A percentile compares a stretch with the other conserved stretches of the same genome.
Conservation (phyloP, 108 stramenopile genomes). For the Parietichytrium sp. region DNA sequence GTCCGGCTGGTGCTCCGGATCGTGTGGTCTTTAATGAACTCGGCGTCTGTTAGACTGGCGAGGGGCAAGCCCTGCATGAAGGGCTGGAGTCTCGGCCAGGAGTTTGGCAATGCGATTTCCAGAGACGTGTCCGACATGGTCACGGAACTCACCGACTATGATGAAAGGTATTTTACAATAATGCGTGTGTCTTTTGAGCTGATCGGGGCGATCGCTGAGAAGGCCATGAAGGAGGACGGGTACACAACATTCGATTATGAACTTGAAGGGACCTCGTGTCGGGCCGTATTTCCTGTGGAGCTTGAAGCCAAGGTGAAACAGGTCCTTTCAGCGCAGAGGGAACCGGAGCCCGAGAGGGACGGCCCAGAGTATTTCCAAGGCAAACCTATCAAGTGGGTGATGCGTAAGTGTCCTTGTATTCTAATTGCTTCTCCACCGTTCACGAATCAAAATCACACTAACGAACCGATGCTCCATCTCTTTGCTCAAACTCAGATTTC, state of each 20-base stretch:
- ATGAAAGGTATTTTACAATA: neutral
- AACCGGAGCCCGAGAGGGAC: neutral
- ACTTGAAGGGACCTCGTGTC: neutral
- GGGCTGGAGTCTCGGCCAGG: neutral
- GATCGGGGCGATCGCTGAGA: neutral
- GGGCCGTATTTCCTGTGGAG: neutral
- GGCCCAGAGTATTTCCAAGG: neutral
- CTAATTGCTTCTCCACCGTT: too few species aligned
- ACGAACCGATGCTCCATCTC: too few species aligned
- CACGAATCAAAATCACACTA: too few species aligned
- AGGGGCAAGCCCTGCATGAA: neutral
- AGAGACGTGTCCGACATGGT: neutral
- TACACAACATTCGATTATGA: conserved; percentile 10
- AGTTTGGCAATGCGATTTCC: neutral
- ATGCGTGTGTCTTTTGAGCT: conserved; percentile 32
- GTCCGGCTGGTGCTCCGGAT: neutral
- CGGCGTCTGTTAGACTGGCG: neutral
- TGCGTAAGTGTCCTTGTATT: too few species aligned
- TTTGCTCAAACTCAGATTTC: too few species aligned
- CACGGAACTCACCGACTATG: neutral
- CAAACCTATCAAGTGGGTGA: neutral
- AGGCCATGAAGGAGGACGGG: conserved; percentile 3
- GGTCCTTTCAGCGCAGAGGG: neutral
- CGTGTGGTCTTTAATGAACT: neutral
- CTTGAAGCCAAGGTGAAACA: neutral